These are phyloP conservation scores for Cyberlindnera euphorbiiphila DNA, from an alignment of 805 yeast species.

Conservation along the genomic window DNA sequence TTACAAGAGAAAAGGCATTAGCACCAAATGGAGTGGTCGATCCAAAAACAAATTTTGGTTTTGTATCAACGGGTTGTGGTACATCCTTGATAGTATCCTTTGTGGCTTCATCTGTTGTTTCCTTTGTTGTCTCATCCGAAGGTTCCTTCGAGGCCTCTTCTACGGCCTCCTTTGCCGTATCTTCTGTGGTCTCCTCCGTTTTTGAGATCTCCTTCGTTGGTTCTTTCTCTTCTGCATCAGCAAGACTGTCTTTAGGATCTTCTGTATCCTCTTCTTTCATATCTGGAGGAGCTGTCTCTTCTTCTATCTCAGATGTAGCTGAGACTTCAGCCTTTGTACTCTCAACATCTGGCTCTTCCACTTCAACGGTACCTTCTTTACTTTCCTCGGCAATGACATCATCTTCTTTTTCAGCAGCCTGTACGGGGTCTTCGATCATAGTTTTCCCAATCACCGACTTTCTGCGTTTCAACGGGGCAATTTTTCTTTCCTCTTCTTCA, in stretches of 20 bases:
- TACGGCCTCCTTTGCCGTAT: constrained; percentile 1
- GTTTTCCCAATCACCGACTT: constrained; percentile 13
- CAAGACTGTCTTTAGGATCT: not conserved
- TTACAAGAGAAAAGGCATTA: constrained; percentile 34
- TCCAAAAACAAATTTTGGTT: constrained; percentile 54
- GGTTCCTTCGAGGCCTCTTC: not conserved
- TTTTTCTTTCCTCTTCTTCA: constrained; percentile 15
- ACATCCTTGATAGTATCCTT: not conserved
- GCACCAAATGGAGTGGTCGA: constrained; percentile 47
- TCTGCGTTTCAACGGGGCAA: constrained; percentile 23
- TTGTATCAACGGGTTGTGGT: constrained; percentile 3
- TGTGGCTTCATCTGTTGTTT: constrained; percentile 2
- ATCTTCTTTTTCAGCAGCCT: constrained; percentile 2
- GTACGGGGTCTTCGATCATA: constrained; percentile 1
- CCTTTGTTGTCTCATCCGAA: not conserved
- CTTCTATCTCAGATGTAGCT: no score
- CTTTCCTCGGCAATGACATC: constrained; percentile 9
- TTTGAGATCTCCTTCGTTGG: constrained; percentile 4
- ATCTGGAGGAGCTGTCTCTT: no score
- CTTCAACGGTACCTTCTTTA: constrained; percentile 15
- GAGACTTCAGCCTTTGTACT: no score
- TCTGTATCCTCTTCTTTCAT: constrained; percentile 5
- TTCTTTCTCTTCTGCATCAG: not conserved
- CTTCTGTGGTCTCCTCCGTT: constrained; percentile 15
- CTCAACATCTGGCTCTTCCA: constrained; percentile 9